Percentiles rank a stretch among this genome's conserved stretches.
phyloP scores from a whole-genome alignment of 2,329 filamentous ascomycete species.

The Diaporthe sp. region DNA sequence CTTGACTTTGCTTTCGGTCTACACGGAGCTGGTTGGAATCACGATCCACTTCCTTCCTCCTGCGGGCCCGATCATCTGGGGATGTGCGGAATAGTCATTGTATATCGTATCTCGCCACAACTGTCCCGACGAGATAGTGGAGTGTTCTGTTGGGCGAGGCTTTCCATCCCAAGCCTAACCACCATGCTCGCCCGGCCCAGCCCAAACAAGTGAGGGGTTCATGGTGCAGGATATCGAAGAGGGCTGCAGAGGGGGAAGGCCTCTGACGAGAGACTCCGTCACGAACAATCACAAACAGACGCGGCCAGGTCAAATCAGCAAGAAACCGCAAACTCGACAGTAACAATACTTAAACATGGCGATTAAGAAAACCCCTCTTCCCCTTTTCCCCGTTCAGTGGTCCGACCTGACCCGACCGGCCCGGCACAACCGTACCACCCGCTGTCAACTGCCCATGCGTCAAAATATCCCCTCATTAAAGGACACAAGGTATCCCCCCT shows the following conservation, averaged over 20 bases:
- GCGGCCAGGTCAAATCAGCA: slow-evolving; percentile 34
- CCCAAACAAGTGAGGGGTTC: background rate
- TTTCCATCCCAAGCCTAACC: slow-evolving; percentile 8
- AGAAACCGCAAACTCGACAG: slow-evolving; percentile 39
- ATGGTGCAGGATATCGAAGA: slow-evolving; percentile 6
- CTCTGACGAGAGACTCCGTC: slow-evolving; percentile 20
- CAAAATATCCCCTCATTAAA: slow-evolving; percentile 7
- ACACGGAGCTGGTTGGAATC: background rate
- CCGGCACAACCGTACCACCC: slow-evolving; percentile 32
- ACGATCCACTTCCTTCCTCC: background rate
- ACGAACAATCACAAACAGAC: slow-evolving; percentile 36
- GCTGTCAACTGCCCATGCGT: slow-evolving; percentile 32
- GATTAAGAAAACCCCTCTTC: slow-evolving; percentile 37
- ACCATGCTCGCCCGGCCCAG: background rate
- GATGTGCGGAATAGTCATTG: slow-evolving; percentile 28
- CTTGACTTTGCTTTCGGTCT: background rate
- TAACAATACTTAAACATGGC: slow-evolving; percentile 41
- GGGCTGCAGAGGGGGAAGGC: slow-evolving; percentile 12
- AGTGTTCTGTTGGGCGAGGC: slow-evolving; percentile 19
- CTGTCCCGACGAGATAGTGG: slow-evolving; percentile 17
- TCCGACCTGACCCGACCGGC: slow-evolving; percentile 34
- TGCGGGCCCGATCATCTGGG: background rate
- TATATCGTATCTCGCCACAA: slow-evolving; percentile 30
- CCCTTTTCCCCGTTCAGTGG: slow-evolving; percentile 27
- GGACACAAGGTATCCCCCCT: slow-evolving; percentile 8